phyloP scores from a whole-genome alignment of 495 filamentous ascomycete genomes.

The Neurospora tetraspora region DNA sequence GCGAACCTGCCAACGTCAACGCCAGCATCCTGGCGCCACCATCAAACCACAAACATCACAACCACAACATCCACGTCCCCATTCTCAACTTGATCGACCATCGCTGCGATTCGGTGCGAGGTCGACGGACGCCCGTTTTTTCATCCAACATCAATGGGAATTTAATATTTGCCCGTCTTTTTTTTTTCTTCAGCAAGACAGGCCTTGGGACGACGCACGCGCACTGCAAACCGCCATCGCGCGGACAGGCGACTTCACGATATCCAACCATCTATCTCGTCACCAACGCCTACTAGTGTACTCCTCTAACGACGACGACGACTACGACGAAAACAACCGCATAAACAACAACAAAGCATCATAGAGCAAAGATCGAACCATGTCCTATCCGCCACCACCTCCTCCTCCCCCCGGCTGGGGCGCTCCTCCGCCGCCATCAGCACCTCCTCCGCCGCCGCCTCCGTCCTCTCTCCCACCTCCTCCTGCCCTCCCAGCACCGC shows the following conservation, averaged over 20 bases:
- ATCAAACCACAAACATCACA: neutral
- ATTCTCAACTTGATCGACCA: constrained; percentile 4
- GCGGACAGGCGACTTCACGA: constrained; percentile 5
- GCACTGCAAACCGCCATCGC: constrained; percentile 9
- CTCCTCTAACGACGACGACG: neutral
- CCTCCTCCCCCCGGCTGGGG: constrained; percentile 49
- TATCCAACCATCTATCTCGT: neutral
- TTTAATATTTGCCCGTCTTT: constrained; percentile 1
- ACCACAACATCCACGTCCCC: neutral
- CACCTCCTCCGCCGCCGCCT: constrained; percentile 65
- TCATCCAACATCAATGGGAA: constrained; percentile 10
- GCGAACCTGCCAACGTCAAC: neutral
- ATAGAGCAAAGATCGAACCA: constrained; percentile 28
- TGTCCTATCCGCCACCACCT: constrained; percentile 64
- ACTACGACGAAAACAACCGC: neutral
- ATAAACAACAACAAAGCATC: neutral
- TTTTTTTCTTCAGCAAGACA: neutral
- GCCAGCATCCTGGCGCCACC: neutral
- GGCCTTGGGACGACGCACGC: constrained; percentile 2
- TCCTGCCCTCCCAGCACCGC: constrained; percentile 57
- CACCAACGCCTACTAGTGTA: neutral
- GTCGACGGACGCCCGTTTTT: neutral
- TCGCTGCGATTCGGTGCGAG: constrained; percentile 10
- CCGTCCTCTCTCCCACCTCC: constrained; percentile 64
- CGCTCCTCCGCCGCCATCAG: constrained; percentile 34